These are phyloP conservation scores for Dipteronia dyeriana DNA, from an alignment of 345 rosid genomes.

Conservation along the genomic window DNA sequence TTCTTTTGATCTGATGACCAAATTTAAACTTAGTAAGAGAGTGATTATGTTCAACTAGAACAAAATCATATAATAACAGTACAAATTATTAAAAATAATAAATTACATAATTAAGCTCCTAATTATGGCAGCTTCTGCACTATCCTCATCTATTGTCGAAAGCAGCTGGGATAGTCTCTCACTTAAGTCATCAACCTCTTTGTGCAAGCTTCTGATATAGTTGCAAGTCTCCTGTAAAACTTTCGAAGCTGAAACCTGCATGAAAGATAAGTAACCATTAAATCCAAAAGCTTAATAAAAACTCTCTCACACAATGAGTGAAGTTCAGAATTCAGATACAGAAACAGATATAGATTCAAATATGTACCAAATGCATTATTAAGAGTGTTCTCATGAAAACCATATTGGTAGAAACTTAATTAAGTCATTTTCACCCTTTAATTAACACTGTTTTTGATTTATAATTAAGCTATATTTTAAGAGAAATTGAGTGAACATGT, in stretches of 20 bases:
- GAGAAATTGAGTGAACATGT: neutral
- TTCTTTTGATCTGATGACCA: slow-evolving; percentile 38
- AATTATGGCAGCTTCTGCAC: slow-evolving; percentile 91
- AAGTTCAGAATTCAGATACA: neutral
- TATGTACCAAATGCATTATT: too few relatives aligned
- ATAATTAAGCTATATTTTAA: neutral
- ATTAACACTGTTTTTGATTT: neutral
- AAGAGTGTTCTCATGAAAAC: neutral
- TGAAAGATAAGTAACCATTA: too few relatives aligned
- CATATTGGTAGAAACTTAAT: neutral
- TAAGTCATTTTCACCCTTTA: neutral
- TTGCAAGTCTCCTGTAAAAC: slow-evolving; percentile 96
- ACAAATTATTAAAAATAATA: neutral
- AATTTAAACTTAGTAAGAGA: slow-evolving; percentile 14
- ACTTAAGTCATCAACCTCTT: slow-evolving; percentile 86
- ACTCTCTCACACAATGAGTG: neutral
- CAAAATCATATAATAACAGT: neutral
- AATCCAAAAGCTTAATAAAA: neutral
- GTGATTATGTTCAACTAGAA: neutral
- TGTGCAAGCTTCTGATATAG: slow-evolving; percentile 83
- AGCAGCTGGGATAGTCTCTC: slow-evolving; percentile 85
- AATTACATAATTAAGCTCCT: slow-evolving; percentile 78
- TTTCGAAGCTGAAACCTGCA: slow-evolving; percentile 83
- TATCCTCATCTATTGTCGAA: slow-evolving; percentile 77
- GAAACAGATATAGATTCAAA: neutral